Conservation (phyloP, 768 basidiomycete genomes). For the Rhodotorula kratochvilovae region DNA sequence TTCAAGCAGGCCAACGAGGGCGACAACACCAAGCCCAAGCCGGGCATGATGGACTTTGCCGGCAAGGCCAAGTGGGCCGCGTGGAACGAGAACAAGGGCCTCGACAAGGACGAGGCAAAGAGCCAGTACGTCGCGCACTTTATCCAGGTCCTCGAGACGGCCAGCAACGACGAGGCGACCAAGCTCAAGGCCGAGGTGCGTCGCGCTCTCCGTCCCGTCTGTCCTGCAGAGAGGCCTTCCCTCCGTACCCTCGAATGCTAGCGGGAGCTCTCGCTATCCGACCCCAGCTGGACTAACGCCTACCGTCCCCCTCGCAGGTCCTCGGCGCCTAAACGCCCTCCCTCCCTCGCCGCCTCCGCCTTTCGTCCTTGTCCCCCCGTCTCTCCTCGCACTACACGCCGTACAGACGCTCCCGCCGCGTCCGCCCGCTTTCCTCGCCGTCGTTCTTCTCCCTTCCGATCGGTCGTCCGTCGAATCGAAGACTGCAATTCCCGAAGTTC, state of each 20-base stretch:
- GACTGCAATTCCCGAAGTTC: too few species aligned
- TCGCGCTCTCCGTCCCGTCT: background rate
- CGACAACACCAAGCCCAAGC: conserved; percentile 30
- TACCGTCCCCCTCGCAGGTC: background rate
- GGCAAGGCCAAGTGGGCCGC: conserved; percentile 90
- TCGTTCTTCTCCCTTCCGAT: too few species aligned
- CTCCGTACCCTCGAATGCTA: too few species aligned
- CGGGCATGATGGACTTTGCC: conserved; percentile 72
- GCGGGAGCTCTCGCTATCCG: too few species aligned
- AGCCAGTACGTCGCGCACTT: conserved; percentile 71
- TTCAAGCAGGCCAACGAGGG: conserved; percentile 77
- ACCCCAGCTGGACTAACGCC: too few species aligned
- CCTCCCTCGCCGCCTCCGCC: too few species aligned
- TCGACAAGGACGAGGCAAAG: conserved; percentile 65
- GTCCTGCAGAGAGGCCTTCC: too few species aligned
- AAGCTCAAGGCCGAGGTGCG: conserved; percentile 58
- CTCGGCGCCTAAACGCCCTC: background rate
- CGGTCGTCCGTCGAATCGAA: too few species aligned
- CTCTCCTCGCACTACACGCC: background rate
- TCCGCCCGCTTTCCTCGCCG: background rate
- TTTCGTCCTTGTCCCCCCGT: background rate
- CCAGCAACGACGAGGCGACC: conserved; percentile 56
- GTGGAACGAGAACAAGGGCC: conserved; percentile 71
- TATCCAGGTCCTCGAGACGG: conserved; percentile 58
- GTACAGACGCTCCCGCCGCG: too few species aligned